A percentile compares a stretch with the other conserved stretches of the same genome.
Evolutionary conservation across 73 alveolate genomes (phyloP).

Genomic region (Breviolum minutum): DNA sequence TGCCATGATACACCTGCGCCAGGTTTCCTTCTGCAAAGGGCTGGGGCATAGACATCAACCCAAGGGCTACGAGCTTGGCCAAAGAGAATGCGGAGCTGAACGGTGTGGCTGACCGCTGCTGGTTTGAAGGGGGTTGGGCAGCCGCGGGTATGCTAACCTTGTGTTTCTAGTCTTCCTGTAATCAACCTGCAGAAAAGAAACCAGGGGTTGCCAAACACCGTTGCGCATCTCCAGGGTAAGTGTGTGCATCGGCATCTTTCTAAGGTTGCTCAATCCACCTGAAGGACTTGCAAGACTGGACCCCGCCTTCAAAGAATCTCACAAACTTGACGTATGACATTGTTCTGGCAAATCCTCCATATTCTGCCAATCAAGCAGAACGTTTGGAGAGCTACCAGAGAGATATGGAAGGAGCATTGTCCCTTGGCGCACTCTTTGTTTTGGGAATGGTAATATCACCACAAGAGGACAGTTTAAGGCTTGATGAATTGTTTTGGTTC

Average conservation of each 20-base stretch:
- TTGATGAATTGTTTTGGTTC: too few relatives aligned
- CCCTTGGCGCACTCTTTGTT: background rate
- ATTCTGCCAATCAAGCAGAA: background rate
- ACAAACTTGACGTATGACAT: background rate
- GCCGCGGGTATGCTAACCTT: background rate
- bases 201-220: too few relatives aligned
- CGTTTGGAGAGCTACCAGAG: conserved; percentile 1
- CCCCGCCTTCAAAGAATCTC: background rate
- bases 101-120: background rate
- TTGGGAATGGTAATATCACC: too few relatives aligned
- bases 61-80: background rate
- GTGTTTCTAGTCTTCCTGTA: background rate
- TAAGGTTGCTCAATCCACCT: background rate
- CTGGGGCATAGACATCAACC: conserved; percentile 36
- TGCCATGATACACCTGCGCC: background rate
- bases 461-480: too few relatives aligned
- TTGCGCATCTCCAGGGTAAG: too few relatives aligned
- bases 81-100: conserved; percentile 15
- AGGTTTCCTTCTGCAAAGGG: conserved; percentile 17
- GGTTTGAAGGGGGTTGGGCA: background rate
- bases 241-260: background rate
- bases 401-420: background rate
- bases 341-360: conserved; percentile 29
- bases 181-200: too few relatives aligned
- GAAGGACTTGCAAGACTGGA: conserved; percentile 13